A percentile compares a stretch with the other conserved stretches of the same genome.
Evolutionary conservation across 2,329 filamentous ascomycete genomes (phyloP).

Genomic region (Fusarium mangiferae): DNA sequence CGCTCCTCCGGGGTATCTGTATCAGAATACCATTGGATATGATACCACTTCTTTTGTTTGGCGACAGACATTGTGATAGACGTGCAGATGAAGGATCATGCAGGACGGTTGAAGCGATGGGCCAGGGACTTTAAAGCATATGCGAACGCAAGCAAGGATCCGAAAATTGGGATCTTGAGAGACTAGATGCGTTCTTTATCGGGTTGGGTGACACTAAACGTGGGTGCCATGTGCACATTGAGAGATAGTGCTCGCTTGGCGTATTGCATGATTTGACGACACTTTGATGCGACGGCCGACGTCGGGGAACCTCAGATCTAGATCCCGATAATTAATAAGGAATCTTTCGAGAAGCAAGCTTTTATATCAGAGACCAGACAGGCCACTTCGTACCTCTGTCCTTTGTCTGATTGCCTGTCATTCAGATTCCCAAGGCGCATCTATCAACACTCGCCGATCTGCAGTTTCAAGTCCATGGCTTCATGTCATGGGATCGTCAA

Average conservation of each 20-base stretch:
- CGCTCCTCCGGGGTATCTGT: constrained; percentile 20
- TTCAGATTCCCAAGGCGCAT: not conserved
- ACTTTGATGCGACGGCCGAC: not conserved
- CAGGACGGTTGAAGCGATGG: not conserved
- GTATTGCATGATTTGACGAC: constrained; percentile 10
- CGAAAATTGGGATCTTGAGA: not conserved
- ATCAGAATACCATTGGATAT: constrained; percentile 23
- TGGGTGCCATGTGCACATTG: not conserved
- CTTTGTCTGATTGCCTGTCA: not conserved
- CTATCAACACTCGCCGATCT: not conserved
- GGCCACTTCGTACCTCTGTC: rapidly evolving
- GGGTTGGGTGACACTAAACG: not conserved
- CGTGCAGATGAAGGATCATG: not conserved
- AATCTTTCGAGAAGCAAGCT: rapidly evolving
- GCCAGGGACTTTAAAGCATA: not conserved
- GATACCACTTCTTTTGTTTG: constrained; percentile 23
- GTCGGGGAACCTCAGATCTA: not conserved
- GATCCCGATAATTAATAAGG: not conserved
- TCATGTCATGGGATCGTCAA: rapidly evolving
- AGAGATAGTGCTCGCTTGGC: not conserved
- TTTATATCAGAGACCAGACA: not conserved
- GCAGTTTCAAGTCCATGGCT: rapidly evolving
- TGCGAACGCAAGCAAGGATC: not conserved
- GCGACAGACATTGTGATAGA: not conserved
- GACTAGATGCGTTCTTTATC: not conserved